phyloP scores from a whole-genome alignment of 1,284 basidiomycete species.

The Trichosporon asahii region DNA sequence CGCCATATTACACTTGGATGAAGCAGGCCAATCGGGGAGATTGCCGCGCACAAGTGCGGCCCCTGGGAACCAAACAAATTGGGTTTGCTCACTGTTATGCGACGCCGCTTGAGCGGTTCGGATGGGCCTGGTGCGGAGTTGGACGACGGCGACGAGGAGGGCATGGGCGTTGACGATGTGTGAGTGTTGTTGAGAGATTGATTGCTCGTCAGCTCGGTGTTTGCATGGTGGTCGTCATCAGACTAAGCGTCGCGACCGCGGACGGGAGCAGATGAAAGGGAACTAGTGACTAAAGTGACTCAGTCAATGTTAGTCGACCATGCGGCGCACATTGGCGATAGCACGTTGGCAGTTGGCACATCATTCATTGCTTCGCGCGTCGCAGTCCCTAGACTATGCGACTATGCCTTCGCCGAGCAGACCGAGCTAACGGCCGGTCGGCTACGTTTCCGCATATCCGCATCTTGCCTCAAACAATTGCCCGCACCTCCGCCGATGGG shows the following conservation, averaged over 20 bases:
- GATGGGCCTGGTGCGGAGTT: conserved; percentile 10
- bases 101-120: conserved; percentile 13
- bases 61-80: background rate
- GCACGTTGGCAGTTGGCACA: no score
- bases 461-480: background rate
- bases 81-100: conserved; percentile 14
- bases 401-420: background rate
- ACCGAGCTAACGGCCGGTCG: background rate
- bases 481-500: background rate
- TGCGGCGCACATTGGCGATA: background rate
- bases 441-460: background rate
- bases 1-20: background rate
- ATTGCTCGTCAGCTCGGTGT: background rate
- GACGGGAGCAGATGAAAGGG: conserved; percentile 5
- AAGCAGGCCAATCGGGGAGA: background rate
- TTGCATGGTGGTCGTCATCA: conserved; percentile 1
- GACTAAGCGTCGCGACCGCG: background rate
- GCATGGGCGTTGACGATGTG: background rate
- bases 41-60: background rate
- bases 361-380: background rate
- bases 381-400: background rate
- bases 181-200: background rate
- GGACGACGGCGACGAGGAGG: background rate
- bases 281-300: background rate
- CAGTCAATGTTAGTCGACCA: background rate